Evolutionary conservation across 1,284 basidiomycete species (phyloP).

Genomic region (Boletus sp.): DNA sequence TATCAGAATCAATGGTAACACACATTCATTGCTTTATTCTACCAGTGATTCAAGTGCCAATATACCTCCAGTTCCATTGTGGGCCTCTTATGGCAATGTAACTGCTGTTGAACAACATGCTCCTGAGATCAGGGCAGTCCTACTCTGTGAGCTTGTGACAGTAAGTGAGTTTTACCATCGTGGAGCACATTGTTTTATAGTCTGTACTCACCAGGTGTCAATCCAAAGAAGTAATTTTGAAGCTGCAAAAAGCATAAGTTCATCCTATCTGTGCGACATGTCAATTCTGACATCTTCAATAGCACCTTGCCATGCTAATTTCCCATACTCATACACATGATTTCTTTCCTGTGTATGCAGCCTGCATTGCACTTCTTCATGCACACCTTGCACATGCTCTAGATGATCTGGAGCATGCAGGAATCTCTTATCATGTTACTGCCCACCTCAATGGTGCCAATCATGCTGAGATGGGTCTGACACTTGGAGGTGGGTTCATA

Average conservation of each 20-base stretch:
- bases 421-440: slow-evolving; percentile 64
- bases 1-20: slow-evolving; percentile 32
- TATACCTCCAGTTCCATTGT: slow-evolving; percentile 39
- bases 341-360: slow-evolving; percentile 59
- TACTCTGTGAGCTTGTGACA: slow-evolving; percentile 66
- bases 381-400: slow-evolving; percentile 72
- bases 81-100: slow-evolving; percentile 56
- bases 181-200: slow-evolving; percentile 1
- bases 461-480: slow-evolving; percentile 23
- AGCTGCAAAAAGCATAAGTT: slow-evolving; percentile 52
- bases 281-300: slow-evolving; percentile 2
- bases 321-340: slow-evolving; percentile 61
- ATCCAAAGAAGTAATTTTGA: slow-evolving; percentile 70
- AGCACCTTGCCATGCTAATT: slow-evolving; percentile 59
- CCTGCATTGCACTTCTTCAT: slow-evolving; percentile 67
- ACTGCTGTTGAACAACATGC: slow-evolving; percentile 53
- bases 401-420: slow-evolving; percentile 51
- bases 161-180: slow-evolving; percentile 42
- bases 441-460: slow-evolving; percentile 45
- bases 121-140: slow-evolving; percentile 67
- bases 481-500: slow-evolving; percentile 51
- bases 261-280: not conserved
- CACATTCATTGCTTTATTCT: not conserved
- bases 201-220: slow-evolving; percentile 47
- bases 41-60: not conserved